Evolutionary conservation across 2,329 filamentous ascomycete genomes (phyloP).

Genomic region (Bretziella fagacearum): DNA sequence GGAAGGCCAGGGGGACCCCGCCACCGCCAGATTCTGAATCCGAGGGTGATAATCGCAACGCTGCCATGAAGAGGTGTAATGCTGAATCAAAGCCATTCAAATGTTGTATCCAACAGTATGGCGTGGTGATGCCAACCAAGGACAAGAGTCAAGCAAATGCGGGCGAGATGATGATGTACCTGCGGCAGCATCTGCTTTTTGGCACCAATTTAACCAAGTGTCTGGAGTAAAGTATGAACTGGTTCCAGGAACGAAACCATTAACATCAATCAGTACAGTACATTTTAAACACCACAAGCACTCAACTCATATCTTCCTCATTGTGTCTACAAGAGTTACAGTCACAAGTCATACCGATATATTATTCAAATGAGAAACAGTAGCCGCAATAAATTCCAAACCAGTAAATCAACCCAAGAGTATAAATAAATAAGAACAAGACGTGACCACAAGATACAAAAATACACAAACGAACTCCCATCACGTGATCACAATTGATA

Average conservation of each 20-base stretch:
- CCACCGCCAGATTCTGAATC: not conserved
- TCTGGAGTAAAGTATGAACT: not conserved
- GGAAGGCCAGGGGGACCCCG: not conserved
- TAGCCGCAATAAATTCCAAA: not conserved
- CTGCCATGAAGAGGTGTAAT: not conserved
- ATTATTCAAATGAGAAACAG: not conserved
- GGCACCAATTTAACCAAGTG: slow-evolving; percentile 40
- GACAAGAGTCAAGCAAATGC: slow-evolving; percentile 29
- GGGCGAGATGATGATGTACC: slow-evolving; percentile 35
- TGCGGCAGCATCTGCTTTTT: slow-evolving; percentile 47
- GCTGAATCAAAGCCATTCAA: slow-evolving; percentile 35
- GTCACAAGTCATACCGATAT: no score
- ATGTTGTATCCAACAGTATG: slow-evolving; percentile 58
- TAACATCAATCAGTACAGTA: no score
- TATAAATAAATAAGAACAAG: not conserved
- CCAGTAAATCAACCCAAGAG: not conserved
- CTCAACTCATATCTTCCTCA: no score
- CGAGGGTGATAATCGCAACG: not conserved
- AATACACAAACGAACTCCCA: not conserved
- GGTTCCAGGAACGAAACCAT: not conserved
- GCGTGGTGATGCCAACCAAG: slow-evolving; percentile 30
- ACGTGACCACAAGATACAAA: not conserved
- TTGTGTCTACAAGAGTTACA: no score
- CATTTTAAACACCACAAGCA: no score
- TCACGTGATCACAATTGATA: not conserved